Conservation (phyloP, 2,329 filamentous ascomycete genomes). For the Cadophora malorum region DNA sequence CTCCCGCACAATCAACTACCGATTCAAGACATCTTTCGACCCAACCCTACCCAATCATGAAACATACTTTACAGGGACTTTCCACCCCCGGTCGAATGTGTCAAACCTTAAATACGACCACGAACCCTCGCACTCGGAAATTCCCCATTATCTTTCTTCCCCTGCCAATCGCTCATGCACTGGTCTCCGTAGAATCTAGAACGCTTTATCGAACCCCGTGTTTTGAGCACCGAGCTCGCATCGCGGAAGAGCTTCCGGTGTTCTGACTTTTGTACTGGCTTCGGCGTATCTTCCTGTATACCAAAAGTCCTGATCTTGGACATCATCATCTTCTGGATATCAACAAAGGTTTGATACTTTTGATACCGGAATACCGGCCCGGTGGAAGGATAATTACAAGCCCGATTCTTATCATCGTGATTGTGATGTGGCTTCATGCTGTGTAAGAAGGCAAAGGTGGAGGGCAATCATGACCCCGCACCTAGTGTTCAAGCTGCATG, state of each 20-base stretch:
- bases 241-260: not conserved
- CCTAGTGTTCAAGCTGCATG: not conserved
- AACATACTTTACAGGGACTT: not conserved
- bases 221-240: not conserved
- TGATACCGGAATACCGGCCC: not conserved
- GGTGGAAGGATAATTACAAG: not conserved
- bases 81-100: not conserved
- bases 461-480: constrained; percentile 8
- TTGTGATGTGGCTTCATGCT: not conserved
- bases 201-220: not conserved
- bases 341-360: not conserved
- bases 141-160: not conserved
- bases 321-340: not conserved
- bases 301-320: not conserved
- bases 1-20: not conserved
- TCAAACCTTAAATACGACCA: constrained; percentile 5
- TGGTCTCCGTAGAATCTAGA: not conserved
- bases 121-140: not conserved
- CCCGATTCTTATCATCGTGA: not conserved
- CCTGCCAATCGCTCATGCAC: not conserved
- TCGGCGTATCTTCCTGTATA: not conserved
- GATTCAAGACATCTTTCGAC: not conserved
- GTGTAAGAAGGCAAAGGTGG: not conserved
- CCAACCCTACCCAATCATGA: not conserved
- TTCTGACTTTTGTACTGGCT: not conserved